phyloP scores from a whole-genome alignment of 805 yeast genomes.

The Candida quercuum region DNA sequence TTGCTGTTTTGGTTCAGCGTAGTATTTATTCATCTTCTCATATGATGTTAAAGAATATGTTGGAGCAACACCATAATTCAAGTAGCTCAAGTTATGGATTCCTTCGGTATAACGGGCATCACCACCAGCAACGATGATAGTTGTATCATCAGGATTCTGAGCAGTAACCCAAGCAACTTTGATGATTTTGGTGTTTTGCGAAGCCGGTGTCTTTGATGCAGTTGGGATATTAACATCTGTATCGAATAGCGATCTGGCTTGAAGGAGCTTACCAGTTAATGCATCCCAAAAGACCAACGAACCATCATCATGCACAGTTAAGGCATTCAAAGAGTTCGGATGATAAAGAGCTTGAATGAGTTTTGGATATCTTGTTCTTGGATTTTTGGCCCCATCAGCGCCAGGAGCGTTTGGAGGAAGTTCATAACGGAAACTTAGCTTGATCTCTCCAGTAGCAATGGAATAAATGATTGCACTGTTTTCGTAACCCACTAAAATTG shows the following conservation, averaged over 20 bases:
- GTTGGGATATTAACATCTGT: constrained; percentile 54
- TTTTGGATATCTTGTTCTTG: constrained; percentile 34
- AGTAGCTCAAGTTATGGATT: constrained; percentile 41
- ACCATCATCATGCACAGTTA: constrained; percentile 78
- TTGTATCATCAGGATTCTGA: constrained; percentile 74
- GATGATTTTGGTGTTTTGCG: constrained; percentile 34
- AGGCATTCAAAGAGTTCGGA: constrained; percentile 85
- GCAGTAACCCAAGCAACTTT: constrained; percentile 75
- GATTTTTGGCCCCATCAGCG: constrained; percentile 40
- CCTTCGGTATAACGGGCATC: constrained; percentile 39
- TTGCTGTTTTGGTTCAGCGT: constrained; percentile 53
- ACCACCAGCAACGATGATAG: constrained; percentile 67
- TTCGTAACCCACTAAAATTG: constrained; percentile 67
- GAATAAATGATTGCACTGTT: constrained; percentile 68
- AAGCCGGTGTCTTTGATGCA: constrained; percentile 14
- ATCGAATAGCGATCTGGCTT: constrained; percentile 70
- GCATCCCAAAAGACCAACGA: constrained; percentile 93
- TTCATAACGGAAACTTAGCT: constrained; percentile 52
- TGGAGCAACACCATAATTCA: constrained; percentile 79
- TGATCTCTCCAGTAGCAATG: constrained; percentile 53
- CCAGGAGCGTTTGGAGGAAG: constrained; percentile 69
- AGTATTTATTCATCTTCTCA: constrained; percentile 75
- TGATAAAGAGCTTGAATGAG: constrained; percentile 66
- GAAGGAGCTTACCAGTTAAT: constrained; percentile 62
- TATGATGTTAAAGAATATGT: constrained; percentile 77